A percentile compares a stretch with the other conserved stretches of the same genome.
phyloP scores from a whole-genome alignment of 2,329 filamentous ascomycete species.

The Aspergillus novoparasiticus region DNA sequence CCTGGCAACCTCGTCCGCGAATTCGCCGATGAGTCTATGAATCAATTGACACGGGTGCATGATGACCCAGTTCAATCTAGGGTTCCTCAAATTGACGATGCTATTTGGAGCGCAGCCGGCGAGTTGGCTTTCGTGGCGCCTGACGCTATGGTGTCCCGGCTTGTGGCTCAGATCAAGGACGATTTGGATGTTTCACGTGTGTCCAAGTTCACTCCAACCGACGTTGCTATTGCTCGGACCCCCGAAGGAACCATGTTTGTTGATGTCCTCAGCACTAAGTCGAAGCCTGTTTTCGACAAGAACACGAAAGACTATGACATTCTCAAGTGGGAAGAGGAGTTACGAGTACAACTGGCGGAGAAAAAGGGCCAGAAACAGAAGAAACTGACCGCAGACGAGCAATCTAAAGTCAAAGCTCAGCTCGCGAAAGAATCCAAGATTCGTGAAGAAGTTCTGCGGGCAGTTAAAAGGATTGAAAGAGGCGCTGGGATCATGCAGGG shows the following conservation, averaged over 20 bases:
- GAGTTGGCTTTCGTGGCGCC: slow-evolving; percentile 94
- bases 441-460: slow-evolving; percentile 67
- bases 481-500: slow-evolving; percentile 84
- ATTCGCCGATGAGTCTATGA: slow-evolving; percentile 65
- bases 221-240: slow-evolving; percentile 90
- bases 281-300: slow-evolving; percentile 73
- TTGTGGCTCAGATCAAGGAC: slow-evolving; percentile 71
- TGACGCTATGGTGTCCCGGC: slow-evolving; percentile 72
- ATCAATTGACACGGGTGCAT: slow-evolving; percentile 62
- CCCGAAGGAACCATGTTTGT: slow-evolving; percentile 86
- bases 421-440: slow-evolving; percentile 83
- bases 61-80: slow-evolving; percentile 47
- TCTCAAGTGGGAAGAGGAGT: slow-evolving; percentile 94
- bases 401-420: slow-evolving; percentile 86
- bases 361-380: slow-evolving; percentile 85
- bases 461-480: slow-evolving; percentile 73
- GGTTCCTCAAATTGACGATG: slow-evolving; percentile 54
- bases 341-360: slow-evolving; percentile 81
- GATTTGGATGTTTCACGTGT: slow-evolving; percentile 75
- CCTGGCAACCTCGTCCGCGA: slow-evolving; percentile 75
- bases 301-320: slow-evolving; percentile 95
- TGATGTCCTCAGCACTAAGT: slow-evolving; percentile 85
- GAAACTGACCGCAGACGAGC: slow-evolving; percentile 88
- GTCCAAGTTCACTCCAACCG: slow-evolving; percentile 74
- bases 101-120: slow-evolving; percentile 81